Evolutionary conservation across 352 stramenopile species (phyloP).

Genomic region (Pythium monospermum): DNA sequence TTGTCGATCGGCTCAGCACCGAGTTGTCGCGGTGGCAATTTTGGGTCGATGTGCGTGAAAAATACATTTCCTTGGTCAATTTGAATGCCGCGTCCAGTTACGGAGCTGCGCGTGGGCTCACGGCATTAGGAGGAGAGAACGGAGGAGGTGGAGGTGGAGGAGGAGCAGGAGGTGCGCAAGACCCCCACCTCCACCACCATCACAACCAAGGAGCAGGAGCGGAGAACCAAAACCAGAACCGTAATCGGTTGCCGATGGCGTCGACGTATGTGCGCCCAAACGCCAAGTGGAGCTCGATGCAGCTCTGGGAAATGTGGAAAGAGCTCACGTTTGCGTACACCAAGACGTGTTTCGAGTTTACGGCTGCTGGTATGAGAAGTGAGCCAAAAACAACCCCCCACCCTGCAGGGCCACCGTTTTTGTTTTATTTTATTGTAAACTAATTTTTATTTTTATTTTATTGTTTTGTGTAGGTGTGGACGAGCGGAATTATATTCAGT

Average conservation of each 20-base stretch:
- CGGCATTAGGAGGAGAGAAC: constrained; percentile 11
- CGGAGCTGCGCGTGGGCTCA: constrained; percentile 14
- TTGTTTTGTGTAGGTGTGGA: constrained; percentile 47
- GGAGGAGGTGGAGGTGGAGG: neutral
- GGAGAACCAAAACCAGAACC: neutral
- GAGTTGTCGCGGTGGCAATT: constrained; percentile 79
- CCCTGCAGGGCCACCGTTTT: no score
- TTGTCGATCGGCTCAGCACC: constrained; percentile 53
- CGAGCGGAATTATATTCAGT: constrained; percentile 77
- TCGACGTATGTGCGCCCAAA: constrained; percentile 15
- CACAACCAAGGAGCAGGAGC: neutral
- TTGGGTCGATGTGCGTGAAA: constrained; percentile 71
- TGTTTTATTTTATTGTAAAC: no score
- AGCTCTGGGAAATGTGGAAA: constrained; percentile 83
- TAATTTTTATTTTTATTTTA: constrained; percentile 19
- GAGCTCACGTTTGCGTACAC: constrained; percentile 77
- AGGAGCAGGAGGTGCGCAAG: neutral
- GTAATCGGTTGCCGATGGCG: constrained; percentile 1
- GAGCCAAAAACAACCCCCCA: constrained; percentile 26
- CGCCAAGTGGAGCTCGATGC: constrained; percentile 69
- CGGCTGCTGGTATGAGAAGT: constrained; percentile 81
- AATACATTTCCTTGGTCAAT: constrained; percentile 58
- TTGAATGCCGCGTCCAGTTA: constrained; percentile 18
- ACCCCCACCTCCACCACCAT: neutral
- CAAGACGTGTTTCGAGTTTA: constrained; percentile 81